These are phyloP conservation scores for Ustilago xerochloae DNA, from an alignment of 1,284 basidiomycete species.

Conservation along the genomic window DNA sequence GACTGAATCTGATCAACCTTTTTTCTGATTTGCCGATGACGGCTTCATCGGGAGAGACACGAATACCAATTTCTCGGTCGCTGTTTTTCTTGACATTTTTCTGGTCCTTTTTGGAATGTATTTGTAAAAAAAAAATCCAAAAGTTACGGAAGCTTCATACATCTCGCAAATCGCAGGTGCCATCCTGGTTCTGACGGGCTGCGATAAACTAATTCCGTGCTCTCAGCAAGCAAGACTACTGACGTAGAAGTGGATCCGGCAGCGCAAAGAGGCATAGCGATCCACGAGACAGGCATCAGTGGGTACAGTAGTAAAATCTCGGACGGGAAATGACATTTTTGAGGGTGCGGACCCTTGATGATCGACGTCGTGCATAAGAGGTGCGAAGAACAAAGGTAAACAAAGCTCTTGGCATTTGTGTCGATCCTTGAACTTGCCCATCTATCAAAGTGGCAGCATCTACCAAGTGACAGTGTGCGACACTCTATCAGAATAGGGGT, in stretches of 20 bases:
- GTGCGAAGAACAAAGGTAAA: neutral
- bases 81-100: no score
- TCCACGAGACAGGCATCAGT: neutral
- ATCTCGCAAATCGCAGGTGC: no score
- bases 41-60: neutral
- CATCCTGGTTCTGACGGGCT: no score
- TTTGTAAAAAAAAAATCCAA: no score
- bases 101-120: no score
- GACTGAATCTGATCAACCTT: neutral
- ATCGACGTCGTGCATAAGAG: conserved; percentile 23
- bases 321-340: neutral
- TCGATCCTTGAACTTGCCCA: neutral
- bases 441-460: no score
- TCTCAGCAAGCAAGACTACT: no score
- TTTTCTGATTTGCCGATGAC: neutral
- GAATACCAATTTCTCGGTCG: no score
- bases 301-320: no score
- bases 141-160: no score
- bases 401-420: conserved; percentile 2
- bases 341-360: conserved; percentile 4
- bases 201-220: no score
- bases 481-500: conserved; percentile 8
- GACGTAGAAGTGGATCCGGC: neutral
- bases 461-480: no score
- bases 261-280: neutral